Evolutionary conservation across 305 asterid genomes (phyloP), one percentile per base, ranked within the genome.

Genomic region (Rubia tinctorum): DNA sequence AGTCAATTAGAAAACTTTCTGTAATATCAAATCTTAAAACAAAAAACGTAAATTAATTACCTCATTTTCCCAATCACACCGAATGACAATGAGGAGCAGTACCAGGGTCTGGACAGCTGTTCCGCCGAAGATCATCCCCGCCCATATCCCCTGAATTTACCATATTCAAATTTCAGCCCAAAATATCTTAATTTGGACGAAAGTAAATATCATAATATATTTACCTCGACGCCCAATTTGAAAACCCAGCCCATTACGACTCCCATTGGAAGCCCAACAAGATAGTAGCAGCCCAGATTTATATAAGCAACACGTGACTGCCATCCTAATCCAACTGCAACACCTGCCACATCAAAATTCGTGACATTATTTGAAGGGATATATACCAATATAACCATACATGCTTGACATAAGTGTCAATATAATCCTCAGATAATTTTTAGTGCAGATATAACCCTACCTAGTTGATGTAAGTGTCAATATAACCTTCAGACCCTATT

Each of bases 241-340:
- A 84, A 63, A 61, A 78, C 81, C 85, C 73, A 76, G 20, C 84
- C 84, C 82, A 84, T 67, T 22, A 84, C 18, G 22, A 78, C 30
- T 69, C 92, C 90, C 39, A 88, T 82, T 3, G 90, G 92, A n/a
- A 86, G 80, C 22, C 92, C 92, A 43, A 88, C 77, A 40, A 86
- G 42, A 63, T 84, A 86, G 75, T 84, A 86, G 76, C 83, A 81
- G 14, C 79, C 83, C 13, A 88, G 0, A 58, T 88, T 86, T 58
- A 88, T 64, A 64, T 80, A 88, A 1, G 90, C 90, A 42, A 86
- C 90, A 9, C 79, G 71, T 25, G 83, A 56, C 68, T 88, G 92
- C 90, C 90, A 86, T 14, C 90, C 92, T 10, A 84, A 84, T 1
- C 92, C 90, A 55, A 88, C 92, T 0, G 88, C 89, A 43, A 86